Percentiles rank a stretch among this genome's conserved stretches.
Conservation (phyloP, 495 filamentous ascomycete genomes). For the Annulohypoxylon moriforme region DNA sequence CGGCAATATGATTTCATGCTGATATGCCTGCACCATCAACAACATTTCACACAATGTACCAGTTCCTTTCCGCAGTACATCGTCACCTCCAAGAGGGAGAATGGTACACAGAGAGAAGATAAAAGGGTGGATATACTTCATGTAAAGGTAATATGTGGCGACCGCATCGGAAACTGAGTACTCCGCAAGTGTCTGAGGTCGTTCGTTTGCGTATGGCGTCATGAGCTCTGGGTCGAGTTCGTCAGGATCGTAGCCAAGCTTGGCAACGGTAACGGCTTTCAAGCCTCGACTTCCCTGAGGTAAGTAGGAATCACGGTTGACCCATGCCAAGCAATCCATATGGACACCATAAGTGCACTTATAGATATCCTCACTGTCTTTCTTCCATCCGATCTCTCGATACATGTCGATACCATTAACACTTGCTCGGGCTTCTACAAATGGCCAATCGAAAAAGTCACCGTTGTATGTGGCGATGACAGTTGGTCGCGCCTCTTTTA, state of each 20-base stretch:
- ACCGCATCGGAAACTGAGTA: constrained; percentile 99
- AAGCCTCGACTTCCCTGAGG: constrained; percentile 97
- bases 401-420: constrained; percentile 99
- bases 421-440: constrained; percentile 92
- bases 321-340: constrained; percentile 99
- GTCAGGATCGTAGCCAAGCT: constrained; percentile 97
- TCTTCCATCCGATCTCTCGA: constrained; percentile 94
- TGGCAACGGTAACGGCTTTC: constrained; percentile 97
- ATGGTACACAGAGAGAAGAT: constrained; percentile 99
- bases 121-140: constrained; percentile 99
- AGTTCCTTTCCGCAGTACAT: constrained; percentile 93
- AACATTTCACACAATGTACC: constrained; percentile 99
- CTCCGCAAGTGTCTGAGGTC: constrained; percentile 92
- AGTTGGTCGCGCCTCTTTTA: constrained; percentile 93
- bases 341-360: constrained; percentile 94
- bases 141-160: constrained; percentile 98
- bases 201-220: constrained; percentile 92
- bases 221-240: constrained; percentile 98
- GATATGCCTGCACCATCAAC: constrained; percentile 97
- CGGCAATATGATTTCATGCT: constrained; percentile 89
- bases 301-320: constrained; percentile 97
- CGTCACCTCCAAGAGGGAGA: constrained; percentile 91
- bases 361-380: constrained; percentile 94
- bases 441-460: constrained; percentile 99
- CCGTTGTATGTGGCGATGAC: constrained; percentile 99